A percentile compares a stretch with the other conserved stretches of the same genome.
phyloP scores from a whole-genome alignment of 2,329 filamentous ascomycete species.

The Ophiostoma sp. region DNA sequence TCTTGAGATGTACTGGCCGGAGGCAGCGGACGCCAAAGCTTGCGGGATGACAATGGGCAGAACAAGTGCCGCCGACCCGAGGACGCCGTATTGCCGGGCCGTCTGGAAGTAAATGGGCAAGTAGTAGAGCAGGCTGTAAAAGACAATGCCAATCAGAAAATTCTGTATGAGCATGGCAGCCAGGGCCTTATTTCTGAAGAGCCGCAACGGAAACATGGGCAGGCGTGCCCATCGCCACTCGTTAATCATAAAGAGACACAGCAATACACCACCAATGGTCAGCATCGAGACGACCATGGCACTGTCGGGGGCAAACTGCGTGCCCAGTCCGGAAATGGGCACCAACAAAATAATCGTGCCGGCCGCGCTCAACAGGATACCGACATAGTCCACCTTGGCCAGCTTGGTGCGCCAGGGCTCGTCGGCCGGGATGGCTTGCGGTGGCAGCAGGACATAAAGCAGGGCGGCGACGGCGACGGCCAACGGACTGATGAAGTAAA shows the following conservation, averaged over 20 bases:
- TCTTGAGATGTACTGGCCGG: constrained; percentile 38
- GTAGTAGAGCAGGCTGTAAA: constrained; percentile 29
- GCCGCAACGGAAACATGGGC: constrained; percentile 29
- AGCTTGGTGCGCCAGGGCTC: constrained; percentile 37
- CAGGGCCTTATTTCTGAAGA: constrained; percentile 26
- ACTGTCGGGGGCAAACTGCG: constrained; percentile 57
- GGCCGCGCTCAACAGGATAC: constrained; percentile 54
- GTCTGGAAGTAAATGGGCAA: constrained; percentile 39
- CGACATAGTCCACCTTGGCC: constrained; percentile 58
- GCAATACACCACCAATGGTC: constrained; percentile 19
- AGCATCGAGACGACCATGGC: constrained; percentile 63
- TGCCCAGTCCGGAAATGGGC: constrained; percentile 59
- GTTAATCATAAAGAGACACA: constrained; percentile 23
- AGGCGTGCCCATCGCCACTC: constrained; percentile 26
- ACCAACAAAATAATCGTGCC: constrained; percentile 62
- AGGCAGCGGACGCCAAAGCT: constrained; percentile 35
- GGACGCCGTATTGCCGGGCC: constrained; percentile 33
- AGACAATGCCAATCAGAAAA: constrained; percentile 28
- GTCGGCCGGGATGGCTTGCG: constrained; percentile 46
- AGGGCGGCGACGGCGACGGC: constrained; percentile 47
- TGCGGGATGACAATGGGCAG: constrained; percentile 35
- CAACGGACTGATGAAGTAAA: constrained; percentile 53
- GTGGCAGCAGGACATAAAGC: constrained; percentile 46
- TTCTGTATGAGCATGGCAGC: constrained; percentile 25
- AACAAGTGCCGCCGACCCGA: constrained; percentile 36